phyloP scores from a whole-genome alignment of 1,284 basidiomycete genomes.

The Cryptococcus maquisensis region DNA sequence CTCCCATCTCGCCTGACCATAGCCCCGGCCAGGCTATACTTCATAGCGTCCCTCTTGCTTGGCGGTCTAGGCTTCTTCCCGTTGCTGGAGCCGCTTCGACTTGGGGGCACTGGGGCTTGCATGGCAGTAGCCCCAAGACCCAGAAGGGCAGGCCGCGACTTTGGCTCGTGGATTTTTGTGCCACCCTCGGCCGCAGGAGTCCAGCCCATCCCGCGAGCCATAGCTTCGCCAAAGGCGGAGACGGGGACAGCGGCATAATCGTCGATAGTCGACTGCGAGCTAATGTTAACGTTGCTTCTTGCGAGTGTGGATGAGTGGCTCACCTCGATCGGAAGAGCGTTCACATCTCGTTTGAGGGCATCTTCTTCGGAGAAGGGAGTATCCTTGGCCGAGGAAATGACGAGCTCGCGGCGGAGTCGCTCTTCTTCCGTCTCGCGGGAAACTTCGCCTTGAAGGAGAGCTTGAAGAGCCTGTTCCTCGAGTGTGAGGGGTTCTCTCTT shows the following conservation, averaged over 20 bases:
- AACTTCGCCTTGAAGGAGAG: slow-evolving; percentile 37
- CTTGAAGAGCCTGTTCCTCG: slow-evolving; percentile 41
- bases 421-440: slow-evolving; percentile 44
- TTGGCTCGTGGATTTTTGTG: slow-evolving; percentile 71
- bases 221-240: slow-evolving; percentile 85
- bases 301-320: slow-evolving; percentile 4
- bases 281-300: background rate
- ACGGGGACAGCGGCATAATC: slow-evolving; percentile 91
- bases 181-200: slow-evolving; percentile 59
- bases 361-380: slow-evolving; percentile 58
- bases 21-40: slow-evolving; percentile 38
- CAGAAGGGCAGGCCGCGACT: slow-evolving; percentile 71
- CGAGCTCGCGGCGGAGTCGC: slow-evolving; percentile 48
- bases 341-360: slow-evolving; percentile 73
- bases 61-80: slow-evolving; percentile 24
- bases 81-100: slow-evolving; percentile 16
- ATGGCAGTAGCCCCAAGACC: slow-evolving; percentile 82
- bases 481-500: slow-evolving; percentile 29
- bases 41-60: slow-evolving; percentile 34
- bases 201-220: slow-evolving; percentile 97
- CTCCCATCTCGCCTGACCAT: slow-evolving; percentile 24
- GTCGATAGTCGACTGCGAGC: slow-evolving; percentile 59
- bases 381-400: slow-evolving; percentile 57
- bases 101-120: slow-evolving; percentile 26
- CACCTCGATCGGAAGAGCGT: slow-evolving; percentile 64